Conservation (phyloP, 2,329 filamentous ascomycete genomes). For the Trichoderma atroviride region DNA sequence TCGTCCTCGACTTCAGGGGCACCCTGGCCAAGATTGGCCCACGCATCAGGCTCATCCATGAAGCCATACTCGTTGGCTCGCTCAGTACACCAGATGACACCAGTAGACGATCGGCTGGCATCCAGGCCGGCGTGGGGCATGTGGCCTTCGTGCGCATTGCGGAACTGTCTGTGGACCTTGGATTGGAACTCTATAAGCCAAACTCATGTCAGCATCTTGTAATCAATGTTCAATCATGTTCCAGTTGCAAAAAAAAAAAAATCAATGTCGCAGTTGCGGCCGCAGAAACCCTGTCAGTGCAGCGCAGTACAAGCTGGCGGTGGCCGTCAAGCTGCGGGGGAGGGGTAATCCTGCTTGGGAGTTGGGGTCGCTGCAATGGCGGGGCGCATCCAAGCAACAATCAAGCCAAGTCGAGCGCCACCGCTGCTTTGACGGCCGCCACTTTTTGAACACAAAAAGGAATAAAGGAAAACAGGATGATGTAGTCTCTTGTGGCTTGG, state of each 20-base stretch:
- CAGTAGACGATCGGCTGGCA: slow-evolving; percentile 82
- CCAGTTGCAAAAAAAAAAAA: background rate
- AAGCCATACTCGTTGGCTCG: slow-evolving; percentile 88
- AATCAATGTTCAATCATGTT: background rate
- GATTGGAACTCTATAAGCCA: slow-evolving; percentile 69
- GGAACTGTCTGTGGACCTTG: slow-evolving; percentile 85
- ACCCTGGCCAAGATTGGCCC: slow-evolving; percentile 94
- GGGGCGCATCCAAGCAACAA: slow-evolving; percentile 22
- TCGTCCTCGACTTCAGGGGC: slow-evolving; percentile 93
- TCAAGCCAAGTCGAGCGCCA: slow-evolving; percentile 15
- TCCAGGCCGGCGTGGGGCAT: slow-evolving; percentile 90
- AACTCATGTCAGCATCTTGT: slow-evolving; percentile 27
- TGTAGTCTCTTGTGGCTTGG: background rate
- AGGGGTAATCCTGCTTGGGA: slow-evolving; percentile 22
- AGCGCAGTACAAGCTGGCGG: background rate
- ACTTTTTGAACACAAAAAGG: background rate
- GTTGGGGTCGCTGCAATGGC: slow-evolving; percentile 1
- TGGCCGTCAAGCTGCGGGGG: slow-evolving; percentile 25
- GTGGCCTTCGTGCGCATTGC: slow-evolving; percentile 86
- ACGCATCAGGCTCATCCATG: slow-evolving; percentile 75
- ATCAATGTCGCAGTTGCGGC: background rate
- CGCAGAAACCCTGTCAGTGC: background rate
- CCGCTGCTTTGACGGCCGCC: slow-evolving; percentile 13
- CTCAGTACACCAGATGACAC: slow-evolving; percentile 91
- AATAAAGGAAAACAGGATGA: background rate